Evolutionary conservation across 2,329 filamentous ascomycete species (phyloP).

Genomic region (Hymenoscyphus albidus): DNA sequence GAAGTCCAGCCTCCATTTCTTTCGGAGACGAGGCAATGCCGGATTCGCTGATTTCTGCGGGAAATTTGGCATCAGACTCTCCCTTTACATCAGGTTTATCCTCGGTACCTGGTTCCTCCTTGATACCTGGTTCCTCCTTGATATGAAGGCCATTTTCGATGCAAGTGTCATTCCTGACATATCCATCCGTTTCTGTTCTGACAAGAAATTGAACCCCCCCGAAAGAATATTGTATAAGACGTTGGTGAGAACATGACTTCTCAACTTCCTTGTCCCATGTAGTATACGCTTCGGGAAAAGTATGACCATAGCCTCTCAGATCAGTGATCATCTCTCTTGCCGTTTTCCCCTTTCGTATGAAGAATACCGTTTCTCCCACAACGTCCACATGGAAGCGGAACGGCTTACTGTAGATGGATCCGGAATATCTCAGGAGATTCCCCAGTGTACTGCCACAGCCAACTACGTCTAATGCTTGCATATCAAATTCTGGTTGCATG

Average conservation of each 20-base stretch:
- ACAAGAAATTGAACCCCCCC: slow-evolving; percentile 48
- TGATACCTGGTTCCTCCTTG: no score
- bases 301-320: slow-evolving; percentile 58
- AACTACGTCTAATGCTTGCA: slow-evolving; percentile 47
- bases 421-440: slow-evolving; percentile 54
- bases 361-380: slow-evolving; percentile 54
- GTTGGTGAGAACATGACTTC: slow-evolving; percentile 56
- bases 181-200: slow-evolving; percentile 56
- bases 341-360: slow-evolving; percentile 57
- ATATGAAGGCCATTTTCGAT: no score
- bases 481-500: slow-evolving; percentile 35
- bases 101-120: no score
- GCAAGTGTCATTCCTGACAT: slow-evolving; percentile 26
- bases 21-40: neutral
- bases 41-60: slow-evolving; percentile 6
- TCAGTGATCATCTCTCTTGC: slow-evolving; percentile 51
- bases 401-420: slow-evolving; percentile 38
- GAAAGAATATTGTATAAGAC: slow-evolving; percentile 55
- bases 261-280: slow-evolving; percentile 53
- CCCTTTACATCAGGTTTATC: neutral
- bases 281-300: slow-evolving; percentile 63
- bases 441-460: slow-evolving; percentile 58
- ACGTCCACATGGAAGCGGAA: slow-evolving; percentile 57
- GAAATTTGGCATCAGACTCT: slow-evolving; percentile 5
- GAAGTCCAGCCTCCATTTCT: neutral